Base-by-base conservation (phyloP, 2,329 filamentous ascomycete genomes). In the Nothophaeocryptopus gaeumannii region DNA sequence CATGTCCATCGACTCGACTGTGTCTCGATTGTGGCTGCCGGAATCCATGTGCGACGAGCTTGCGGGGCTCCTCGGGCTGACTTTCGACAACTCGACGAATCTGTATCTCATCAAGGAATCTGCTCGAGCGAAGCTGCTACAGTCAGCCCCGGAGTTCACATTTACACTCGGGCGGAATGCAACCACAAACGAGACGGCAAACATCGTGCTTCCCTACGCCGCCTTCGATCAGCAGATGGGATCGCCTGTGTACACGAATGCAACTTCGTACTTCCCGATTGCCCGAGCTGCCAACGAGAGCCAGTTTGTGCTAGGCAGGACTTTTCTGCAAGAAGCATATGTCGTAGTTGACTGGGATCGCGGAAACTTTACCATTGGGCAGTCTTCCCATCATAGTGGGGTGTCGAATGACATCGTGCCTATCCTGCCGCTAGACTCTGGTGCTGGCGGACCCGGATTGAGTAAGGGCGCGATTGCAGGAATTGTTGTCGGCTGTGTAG, bases 21-120 rank as follows among this genome's bases (percentile, higher is more conserved):
- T 72, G 2, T 59, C 71, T 1, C 63, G 72, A 20, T 57, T 74
- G 5, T 74, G 70, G 70, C 59, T 74, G 2, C 72, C 71, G 1
- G 16, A 48, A 2, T 45, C 55, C 10, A 64, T 72, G 14, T 74
- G 72, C 50, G 61, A 67, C n/a, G 58, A 59, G 8, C 72, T 74
- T 49, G 68, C 69, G 51, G 14, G 56, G 16, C 65, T 64, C 7
- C 72, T 74, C 50, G 67, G 67, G 1, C 60, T 74, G 1, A 67
- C 61, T 2, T 74, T 69, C 55, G 69, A 73, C 50, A 45, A 58
- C 5, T 55, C 54, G 8, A 67, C 65, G 8, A 64, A 70, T 8
- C 58, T 71, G 2, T 74, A 74, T 44, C 57, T 69, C 11, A 58
- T 74, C 11, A 70, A 73, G 52, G 63, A 67, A 13, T 68, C 65